Base-by-base conservation (phyloP, 768 basidiomycete genomes). In the Sporobolomyces pararoseus region DNA sequence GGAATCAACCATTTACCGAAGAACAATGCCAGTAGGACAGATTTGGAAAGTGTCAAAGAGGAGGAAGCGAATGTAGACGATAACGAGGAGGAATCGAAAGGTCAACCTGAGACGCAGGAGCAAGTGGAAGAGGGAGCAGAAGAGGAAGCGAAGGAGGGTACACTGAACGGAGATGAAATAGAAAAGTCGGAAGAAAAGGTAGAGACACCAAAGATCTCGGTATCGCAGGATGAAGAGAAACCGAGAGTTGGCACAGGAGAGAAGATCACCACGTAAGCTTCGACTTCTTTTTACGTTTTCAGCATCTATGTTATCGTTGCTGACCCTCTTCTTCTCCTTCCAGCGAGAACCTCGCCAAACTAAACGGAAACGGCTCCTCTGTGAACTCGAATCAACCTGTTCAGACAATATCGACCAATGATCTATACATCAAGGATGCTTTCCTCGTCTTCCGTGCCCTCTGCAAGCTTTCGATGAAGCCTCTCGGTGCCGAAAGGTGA, bases 391-490 rank as follows among this genome's bases (percentile, higher is more conserved):
- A 47, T 34, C 34, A 12, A 29, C 58, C 68, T n/a, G 7, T 47
- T 14, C 54, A 64, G 6, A 57, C 55, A 32, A 63, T 77, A 54
- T 72, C 68, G 25, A 83, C 84, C n/a, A 87, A 89, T 61, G 95
- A 99, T 75, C 81, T 97, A 64, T 95, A 93, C 79, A 84, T 96
- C 78, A 98, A 98, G 78, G 96, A 99, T 77, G 93, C 96, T 0
- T 99, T 97, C 82, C 84, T 99, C 70, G 95, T 99, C 44, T 95
- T 98, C 81, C 85, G 96, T 53, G 94, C 96, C 0, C 83, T 99
- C 16, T 98, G 96, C 82, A 98, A 98, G 78, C 82, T 98, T 73
- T 94, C 92, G 13, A 98, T 97, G 94, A 98, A 98, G 79, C 90
- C 94, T 16, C 82, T 99, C 54, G 90, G 91, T 75, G 86, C 85